Base-by-base conservation (phyloP, 2,329 filamentous ascomycete species). In the Pyricularia grisea region DNA sequence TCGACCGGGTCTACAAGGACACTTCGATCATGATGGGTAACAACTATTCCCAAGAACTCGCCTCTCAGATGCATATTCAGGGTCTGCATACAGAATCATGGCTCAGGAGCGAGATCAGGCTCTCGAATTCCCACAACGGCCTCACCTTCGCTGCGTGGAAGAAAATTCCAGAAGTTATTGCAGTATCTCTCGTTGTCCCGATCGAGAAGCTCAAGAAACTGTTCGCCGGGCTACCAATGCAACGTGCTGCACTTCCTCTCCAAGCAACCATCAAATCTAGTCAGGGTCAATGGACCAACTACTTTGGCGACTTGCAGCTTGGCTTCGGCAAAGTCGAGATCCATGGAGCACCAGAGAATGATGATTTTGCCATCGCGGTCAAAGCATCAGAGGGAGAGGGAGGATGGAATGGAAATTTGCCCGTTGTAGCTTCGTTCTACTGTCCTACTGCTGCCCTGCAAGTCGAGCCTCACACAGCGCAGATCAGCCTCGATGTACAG, bases 351-450 rank as follows among this genome's bases (percentile, higher is more conserved):
- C 71, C 70, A 5, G 71, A 76, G 1, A 70, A 73, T 6, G 77
- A 79, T n/a, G 72, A 75, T 3, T 79, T 78, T n/a, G 69, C 72
- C 7, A 68, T 81, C 25, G 70, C 83, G 2, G 71, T 76, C 4
- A 75, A 78, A 20, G 81, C 83, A 65, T 69, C 71, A 6, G 70
- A 72, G 20, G 60, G 25, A 5, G 27, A 63, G 60, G 25, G 60
- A 7, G 77, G 77, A 17, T 82, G 79, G 80, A 70, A 72, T 0
- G 80, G 81, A 10, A 71, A 73, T 0, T 78, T 80, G 5, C 72
- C 80, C 0, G 72, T 84, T 23, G 69, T 83, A 63, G 79, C 76
- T 2, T 80, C 80, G 0, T 83, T 82, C 72, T 78, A 79, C 28
- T 78, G 79, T 4, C 77, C 81, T 2, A 74, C 80, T 0, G 72